Evolutionary conservation across 176 grass and related monocot genomes (phyloP).

Genomic region (Aegilops bicornis): DNA sequence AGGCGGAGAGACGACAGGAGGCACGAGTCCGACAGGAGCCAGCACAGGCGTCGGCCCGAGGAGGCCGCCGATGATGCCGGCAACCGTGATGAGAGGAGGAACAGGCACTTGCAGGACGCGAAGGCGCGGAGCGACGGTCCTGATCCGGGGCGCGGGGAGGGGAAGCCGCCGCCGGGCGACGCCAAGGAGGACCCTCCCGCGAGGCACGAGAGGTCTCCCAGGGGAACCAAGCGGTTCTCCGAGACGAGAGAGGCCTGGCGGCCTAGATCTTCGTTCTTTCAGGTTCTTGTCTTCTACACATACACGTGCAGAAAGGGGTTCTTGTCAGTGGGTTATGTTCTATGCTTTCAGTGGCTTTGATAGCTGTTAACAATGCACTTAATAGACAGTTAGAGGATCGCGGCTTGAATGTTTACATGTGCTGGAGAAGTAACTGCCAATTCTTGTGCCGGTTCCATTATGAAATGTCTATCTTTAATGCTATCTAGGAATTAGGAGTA

Average conservation of each 20-base stretch:
- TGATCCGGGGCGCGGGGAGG: slow-evolving; percentile 15
- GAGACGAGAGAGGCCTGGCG: slow-evolving; percentile 38
- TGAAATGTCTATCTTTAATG: slow-evolving; percentile 9
- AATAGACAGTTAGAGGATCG: neutral
- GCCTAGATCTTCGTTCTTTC: slow-evolving; percentile 45
- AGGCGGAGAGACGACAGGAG: slow-evolving; percentile 48
- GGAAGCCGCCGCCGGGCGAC: slow-evolving; percentile 18
- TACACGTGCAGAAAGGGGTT: neutral
- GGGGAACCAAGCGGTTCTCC: slow-evolving; percentile 46
- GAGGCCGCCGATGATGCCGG: neutral
- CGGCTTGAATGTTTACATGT: neutral
- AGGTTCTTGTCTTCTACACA: slow-evolving; percentile 44
- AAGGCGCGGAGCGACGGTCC: neutral
- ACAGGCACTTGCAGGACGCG: slow-evolving; percentile 26
- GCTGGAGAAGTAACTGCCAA: neutral
- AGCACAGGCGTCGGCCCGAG: slow-evolving; percentile 32
- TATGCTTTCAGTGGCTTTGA: neutral
- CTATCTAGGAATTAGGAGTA: slow-evolving; percentile 15
- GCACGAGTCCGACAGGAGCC: slow-evolving; percentile 41
- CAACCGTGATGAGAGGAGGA: slow-evolving; percentile 18
- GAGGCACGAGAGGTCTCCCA: slow-evolving; percentile 42
- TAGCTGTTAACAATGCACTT: neutral
- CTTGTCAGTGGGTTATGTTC: slow-evolving; percentile 4
- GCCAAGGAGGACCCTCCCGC: slow-evolving; percentile 11
- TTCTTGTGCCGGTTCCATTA: neutral